Evolutionary conservation across 768 basidiomycete species (phyloP).

Genomic region (Gautieria morchelliformis): DNA sequence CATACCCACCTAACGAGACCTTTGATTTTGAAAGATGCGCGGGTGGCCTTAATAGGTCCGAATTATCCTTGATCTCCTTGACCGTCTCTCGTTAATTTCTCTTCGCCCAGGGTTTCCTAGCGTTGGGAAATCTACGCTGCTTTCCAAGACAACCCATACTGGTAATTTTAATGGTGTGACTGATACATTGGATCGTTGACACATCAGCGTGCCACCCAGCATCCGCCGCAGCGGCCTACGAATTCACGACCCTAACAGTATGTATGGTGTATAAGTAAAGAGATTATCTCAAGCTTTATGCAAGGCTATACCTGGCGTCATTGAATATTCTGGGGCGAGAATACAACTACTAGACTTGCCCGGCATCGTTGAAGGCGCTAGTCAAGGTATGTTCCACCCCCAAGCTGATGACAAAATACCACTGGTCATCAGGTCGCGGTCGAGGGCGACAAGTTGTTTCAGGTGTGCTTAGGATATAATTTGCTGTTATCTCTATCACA

Average conservation of each 20-base stretch:
- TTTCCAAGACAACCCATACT: constrained; percentile 88
- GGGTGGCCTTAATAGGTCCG: constrained; percentile 86
- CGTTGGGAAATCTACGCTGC: constrained; percentile 66
- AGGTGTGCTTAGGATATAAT: constrained; percentile 33
- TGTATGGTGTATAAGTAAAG: constrained; percentile 13
- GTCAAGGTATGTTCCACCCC: constrained; percentile 41
- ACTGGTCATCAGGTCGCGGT: constrained; percentile 51
- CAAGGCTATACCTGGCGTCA: constrained; percentile 92
- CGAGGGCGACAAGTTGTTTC: constrained; percentile 95
- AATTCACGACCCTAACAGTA: constrained; percentile 88
- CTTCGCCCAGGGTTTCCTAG: constrained; percentile 4
- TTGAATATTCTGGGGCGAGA: constrained; percentile 88
- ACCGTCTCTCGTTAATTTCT: not conserved
- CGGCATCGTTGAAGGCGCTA: constrained; percentile 91
- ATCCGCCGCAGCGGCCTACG: constrained; percentile 85
- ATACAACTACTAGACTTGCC: constrained; percentile 94
- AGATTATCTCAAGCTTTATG: constrained; percentile 1
- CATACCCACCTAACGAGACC: not conserved
- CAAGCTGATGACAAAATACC: not conserved
- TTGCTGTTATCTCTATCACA: not conserved
- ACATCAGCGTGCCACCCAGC: constrained; percentile 18
- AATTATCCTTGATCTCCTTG: not conserved
- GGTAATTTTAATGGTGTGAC: not conserved
- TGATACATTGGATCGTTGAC: not conserved
- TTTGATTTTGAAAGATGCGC: constrained; percentile 44